These are phyloP conservation scores for Thoreauomyces humboldtii DNA, from an alignment of 192 early-diverging fungal species.

Conservation along the genomic window DNA sequence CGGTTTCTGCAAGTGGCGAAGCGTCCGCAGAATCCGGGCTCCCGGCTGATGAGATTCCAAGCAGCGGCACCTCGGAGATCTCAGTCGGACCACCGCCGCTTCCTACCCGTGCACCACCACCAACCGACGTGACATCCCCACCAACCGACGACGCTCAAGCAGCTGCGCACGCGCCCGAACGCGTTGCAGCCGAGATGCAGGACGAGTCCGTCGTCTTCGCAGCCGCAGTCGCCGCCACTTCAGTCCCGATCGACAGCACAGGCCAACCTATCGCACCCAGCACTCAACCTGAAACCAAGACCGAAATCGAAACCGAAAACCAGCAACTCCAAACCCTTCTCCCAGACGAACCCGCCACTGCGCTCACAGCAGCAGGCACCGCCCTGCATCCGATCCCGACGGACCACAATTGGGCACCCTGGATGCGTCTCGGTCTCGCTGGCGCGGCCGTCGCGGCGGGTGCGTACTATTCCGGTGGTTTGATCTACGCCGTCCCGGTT, in stretches of 20 bases:
- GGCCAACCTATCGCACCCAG: neutral
- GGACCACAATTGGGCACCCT: constrained; percentile 27
- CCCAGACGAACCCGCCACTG: neutral
- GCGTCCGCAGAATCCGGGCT: no score
- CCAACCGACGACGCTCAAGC: neutral
- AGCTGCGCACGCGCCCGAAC: neutral
- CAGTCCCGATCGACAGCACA: constrained; percentile 1
- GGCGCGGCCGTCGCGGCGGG: constrained; percentile 41
- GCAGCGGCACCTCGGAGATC: no score
- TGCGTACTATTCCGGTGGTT: constrained; percentile 39
- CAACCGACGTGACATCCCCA: neutral
- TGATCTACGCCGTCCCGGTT: constrained; percentile 30
- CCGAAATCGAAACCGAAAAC: neutral
- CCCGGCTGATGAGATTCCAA: no score
- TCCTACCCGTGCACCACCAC: neutral
- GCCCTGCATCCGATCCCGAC: constrained; percentile 9
- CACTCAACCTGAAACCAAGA: neutral
- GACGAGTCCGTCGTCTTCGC: constrained; percentile 28
- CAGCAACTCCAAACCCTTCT: neutral
- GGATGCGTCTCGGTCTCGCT: constrained; percentile 32
- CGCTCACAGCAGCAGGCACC: neutral
- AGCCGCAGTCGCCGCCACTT: constrained; percentile 19
- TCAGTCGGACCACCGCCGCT: no score
- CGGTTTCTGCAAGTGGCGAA: no score
- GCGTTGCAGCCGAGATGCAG: neutral